phyloP scores from a whole-genome alignment of 2,329 filamentous ascomycete genomes.

The Anthostomella pinea region DNA sequence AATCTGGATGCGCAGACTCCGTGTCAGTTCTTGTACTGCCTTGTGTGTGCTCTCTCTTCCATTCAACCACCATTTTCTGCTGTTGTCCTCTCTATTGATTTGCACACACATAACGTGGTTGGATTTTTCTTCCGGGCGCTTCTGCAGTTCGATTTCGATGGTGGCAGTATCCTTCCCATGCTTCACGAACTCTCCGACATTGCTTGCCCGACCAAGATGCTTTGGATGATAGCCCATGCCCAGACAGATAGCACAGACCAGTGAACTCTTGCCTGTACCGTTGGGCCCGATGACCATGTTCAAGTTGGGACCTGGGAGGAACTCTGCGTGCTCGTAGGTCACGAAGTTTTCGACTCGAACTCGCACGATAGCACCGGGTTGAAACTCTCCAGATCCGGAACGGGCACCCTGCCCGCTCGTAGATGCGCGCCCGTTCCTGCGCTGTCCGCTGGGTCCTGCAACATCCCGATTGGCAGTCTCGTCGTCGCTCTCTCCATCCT shows the following conservation, averaged over 20 bases:
- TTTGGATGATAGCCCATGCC: conserved; percentile 82
- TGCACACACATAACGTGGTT: conserved; percentile 75
- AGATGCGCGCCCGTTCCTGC: conserved; percentile 13
- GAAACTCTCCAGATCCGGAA: conserved; percentile 36
- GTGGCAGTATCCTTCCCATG: conserved; percentile 73
- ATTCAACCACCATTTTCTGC: conserved; percentile 75
- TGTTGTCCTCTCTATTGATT: conserved; percentile 81
- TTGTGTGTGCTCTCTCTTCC: conserved; percentile 60
- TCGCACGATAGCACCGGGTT: conserved; percentile 83
- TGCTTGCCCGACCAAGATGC: conserved; percentile 80
- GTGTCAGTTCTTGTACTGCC: conserved; percentile 64
- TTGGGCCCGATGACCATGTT: conserved; percentile 99
- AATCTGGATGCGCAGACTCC: conserved; percentile 81
- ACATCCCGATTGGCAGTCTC: conserved; percentile 6
- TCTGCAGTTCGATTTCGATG: conserved; percentile 89
- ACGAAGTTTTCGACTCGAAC: conserved; percentile 88
- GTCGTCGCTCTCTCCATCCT: conserved; percentile 14
- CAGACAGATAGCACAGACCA: conserved; percentile 94
- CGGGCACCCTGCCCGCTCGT: conserved; percentile 6
- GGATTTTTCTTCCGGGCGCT: conserved; percentile 50
- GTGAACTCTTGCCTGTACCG: conserved; percentile 93
- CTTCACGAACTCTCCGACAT: conserved; percentile 88
- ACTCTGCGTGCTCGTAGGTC: conserved; percentile 89
- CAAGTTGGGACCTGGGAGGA: conserved; percentile 83
- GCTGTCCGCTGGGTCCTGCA: conserved; percentile 8